Evolutionary conservation across 164 flowering plant genomes (phyloP).

Genomic region (Malania oleifera): DNA sequence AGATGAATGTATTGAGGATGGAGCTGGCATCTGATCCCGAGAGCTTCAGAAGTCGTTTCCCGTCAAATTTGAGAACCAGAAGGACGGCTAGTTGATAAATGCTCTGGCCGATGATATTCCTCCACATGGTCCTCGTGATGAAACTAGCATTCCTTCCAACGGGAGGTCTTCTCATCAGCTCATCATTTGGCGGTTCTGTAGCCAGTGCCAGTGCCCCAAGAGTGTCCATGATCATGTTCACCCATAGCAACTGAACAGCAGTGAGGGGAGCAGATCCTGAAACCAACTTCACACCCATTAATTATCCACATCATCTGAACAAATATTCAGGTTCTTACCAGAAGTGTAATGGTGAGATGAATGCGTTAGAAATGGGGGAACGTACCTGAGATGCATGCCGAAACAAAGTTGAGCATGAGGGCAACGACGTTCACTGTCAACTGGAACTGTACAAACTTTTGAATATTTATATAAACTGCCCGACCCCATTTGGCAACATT

Average conservation of each 20-base stretch:
- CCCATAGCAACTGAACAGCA: conserved; percentile 85
- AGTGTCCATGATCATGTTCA: conserved; percentile 88
- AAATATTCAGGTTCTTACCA: neutral
- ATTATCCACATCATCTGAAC: neutral
- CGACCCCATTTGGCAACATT: conserved; percentile 88
- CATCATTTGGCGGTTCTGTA: conserved; percentile 75
- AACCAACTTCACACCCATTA: conserved; percentile 11
- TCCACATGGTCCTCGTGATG: conserved; percentile 70
- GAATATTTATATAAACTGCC: conserved; percentile 75
- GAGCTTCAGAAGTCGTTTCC: conserved; percentile 46
- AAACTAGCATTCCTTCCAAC: conserved; percentile 42
- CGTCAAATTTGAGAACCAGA: conserved; percentile 38
- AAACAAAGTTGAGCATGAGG: conserved; percentile 56
- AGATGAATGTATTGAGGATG: conserved; percentile 57
- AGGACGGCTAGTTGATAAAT: conserved; percentile 58
- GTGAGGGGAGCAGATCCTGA: conserved; percentile 85
- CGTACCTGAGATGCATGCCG: conserved; percentile 74
- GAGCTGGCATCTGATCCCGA: conserved; percentile 34
- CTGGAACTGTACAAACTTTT: conserved; percentile 74
- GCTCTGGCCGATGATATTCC: conserved; percentile 78
- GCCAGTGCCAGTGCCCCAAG: conserved; percentile 83
- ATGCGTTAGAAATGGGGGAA: neutral
- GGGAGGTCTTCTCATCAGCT: conserved; percentile 60
- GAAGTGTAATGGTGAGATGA: no score
- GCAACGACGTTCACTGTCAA: conserved; percentile 71